Evolutionary conservation across 495 filamentous ascomycete species (phyloP), one percentile per base, ranked within the genome.

Genomic region (Daldinia bambusicola): DNA sequence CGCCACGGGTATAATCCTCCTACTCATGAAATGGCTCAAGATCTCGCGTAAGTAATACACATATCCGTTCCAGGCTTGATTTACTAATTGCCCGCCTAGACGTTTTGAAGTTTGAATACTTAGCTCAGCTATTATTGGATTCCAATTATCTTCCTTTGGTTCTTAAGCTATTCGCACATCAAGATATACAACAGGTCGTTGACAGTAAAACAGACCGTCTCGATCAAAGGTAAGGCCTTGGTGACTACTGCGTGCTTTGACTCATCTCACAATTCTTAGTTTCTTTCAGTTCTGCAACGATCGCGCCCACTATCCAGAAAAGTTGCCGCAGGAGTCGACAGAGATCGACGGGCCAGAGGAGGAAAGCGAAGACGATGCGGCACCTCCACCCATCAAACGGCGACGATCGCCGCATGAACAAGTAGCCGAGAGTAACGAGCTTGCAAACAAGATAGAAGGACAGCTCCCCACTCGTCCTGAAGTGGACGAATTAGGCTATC

Each of bases 1-100:
- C 3, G 90, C 97, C 6, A 95, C 93, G 38, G 94, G 91, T 0
- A 90, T 93, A 64, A 79, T 98, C 48, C 79, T 98, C 36, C 86
- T 97, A 31, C 76, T 99, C 26, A 78, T 98, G 60, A 98, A 98
- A 80, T 99, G 95, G 95, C 93, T 98, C 76, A 96, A 97, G 78
- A 84, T 95, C 69, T 97, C 93, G 66, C 95, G 94, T 97, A 81
- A 82, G 92, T 83, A 13, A 26, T 61, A 45, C 36, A 55, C 22
- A 48, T 45, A 30, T 20, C 14, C 20, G 34, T 50, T 22, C 59
- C 37, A 38, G 56, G 0, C 34, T 63, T 45, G 18, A 20, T n/a
- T 26, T 14, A 43, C 80, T 83, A 63, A 86, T 79, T 36, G 68
- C 9, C 16, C 32, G 32, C 12, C 16, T 65, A 97, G 95, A 99